These are phyloP conservation scores for Globisporangium solare DNA, from an alignment of 352 stramenopile genomes.

Conservation along the genomic window DNA sequence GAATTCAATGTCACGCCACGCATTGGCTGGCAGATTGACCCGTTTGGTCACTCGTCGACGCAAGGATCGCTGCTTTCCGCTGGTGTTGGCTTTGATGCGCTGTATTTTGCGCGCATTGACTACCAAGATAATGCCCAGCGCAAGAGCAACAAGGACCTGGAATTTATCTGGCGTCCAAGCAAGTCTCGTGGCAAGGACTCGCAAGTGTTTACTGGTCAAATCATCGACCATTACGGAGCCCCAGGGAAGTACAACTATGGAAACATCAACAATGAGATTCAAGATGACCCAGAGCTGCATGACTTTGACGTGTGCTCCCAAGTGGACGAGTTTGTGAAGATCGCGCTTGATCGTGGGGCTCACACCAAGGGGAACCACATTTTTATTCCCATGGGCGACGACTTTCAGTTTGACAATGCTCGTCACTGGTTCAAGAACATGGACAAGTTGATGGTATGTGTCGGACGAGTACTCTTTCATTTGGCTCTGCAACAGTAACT, in stretches of 20 bases:
- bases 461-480: neutral
- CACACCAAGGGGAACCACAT: conserved; percentile 79
- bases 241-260: conserved; percentile 74
- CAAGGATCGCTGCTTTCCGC: conserved; percentile 90
- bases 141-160: conserved; percentile 82
- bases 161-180: conserved; percentile 95
- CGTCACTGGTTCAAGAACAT: conserved; percentile 92
- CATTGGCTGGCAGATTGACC: conserved; percentile 98
- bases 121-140: conserved; percentile 94
- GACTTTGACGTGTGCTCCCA: conserved; percentile 86
- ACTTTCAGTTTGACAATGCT: conserved; percentile 94
- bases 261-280: conserved; percentile 66
- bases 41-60: conserved; percentile 92
- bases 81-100: conserved; percentile 92
- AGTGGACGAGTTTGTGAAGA: conserved; percentile 86
- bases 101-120: conserved; percentile 98
- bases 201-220: conserved; percentile 86
- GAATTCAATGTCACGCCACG: conserved; percentile 93
- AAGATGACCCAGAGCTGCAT: conserved; percentile 83
- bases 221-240: conserved; percentile 79
- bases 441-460: conserved; percentile 90
- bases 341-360: conserved; percentile 57
- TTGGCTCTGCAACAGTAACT: neutral
- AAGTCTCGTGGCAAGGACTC: conserved; percentile 76
- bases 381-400: conserved; percentile 90